A percentile compares a stretch with the other conserved stretches of the same genome.
Evolutionary conservation across 2,329 filamentous ascomycete species (phyloP).

Genomic region (Byssochlamys sp.): DNA sequence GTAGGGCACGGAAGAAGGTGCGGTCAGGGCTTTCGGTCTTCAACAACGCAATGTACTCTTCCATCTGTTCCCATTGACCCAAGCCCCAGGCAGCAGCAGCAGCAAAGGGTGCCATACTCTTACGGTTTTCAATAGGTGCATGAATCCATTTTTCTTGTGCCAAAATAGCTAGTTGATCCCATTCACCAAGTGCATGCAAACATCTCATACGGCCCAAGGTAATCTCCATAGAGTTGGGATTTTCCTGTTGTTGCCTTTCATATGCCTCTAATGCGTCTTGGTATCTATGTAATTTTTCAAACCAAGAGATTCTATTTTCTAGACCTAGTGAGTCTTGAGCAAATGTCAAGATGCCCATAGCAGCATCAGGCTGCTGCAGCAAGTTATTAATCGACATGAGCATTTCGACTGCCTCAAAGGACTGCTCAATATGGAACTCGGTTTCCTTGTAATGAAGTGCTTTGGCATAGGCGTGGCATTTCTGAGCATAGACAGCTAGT

Average conservation of each 20-base stretch:
- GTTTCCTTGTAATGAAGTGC: conserved; percentile 96
- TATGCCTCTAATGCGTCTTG: conserved; percentile 91
- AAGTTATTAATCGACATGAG: conserved; percentile 99
- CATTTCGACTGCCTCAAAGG: conserved; percentile 86
- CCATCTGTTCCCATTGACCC: conserved; percentile 96
- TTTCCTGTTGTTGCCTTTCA: conserved; percentile 68
- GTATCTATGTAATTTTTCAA: conserved; percentile 95
- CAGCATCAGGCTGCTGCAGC: conserved; percentile 92
- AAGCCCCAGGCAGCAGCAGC: conserved; percentile 94
- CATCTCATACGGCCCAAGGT: conserved; percentile 99
- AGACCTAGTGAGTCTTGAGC: conserved; percentile 94
- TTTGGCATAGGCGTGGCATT: conserved; percentile 96
- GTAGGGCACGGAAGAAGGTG: conserved; percentile 93
- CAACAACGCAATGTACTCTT: conserved; percentile 90
- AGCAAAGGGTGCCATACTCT: conserved; percentile 82
- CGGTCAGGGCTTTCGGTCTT: conserved; percentile 86
- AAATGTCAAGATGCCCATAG: conserved; percentile 91
- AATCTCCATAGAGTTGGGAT: conserved; percentile 75
- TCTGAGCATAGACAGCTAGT: conserved; percentile 84
- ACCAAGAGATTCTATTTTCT: conserved; percentile 94
- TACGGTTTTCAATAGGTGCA: conserved; percentile 75
- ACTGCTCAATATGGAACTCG: conserved; percentile 95
- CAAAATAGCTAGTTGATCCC: conserved; percentile 81
- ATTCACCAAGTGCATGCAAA: conserved; percentile 89
- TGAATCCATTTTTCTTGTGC: conserved; percentile 91